Conservation (phyloP, 2,329 filamentous ascomycete species). For the Microdochium trichocladiopsis region DNA sequence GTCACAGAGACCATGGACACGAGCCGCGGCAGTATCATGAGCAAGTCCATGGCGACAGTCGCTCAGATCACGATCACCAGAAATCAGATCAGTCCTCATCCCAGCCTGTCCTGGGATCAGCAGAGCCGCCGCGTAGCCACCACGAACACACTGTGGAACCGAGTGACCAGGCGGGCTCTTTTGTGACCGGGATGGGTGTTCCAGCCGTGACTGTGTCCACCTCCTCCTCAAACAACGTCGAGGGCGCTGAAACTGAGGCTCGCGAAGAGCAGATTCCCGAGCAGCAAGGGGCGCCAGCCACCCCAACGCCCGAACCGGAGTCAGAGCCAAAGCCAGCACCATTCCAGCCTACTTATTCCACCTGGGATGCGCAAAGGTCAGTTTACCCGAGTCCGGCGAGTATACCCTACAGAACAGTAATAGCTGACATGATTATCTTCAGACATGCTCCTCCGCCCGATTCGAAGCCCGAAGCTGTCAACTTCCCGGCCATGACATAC, state of each 20-base stretch:
- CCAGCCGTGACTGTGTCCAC: slow-evolving; percentile 10
- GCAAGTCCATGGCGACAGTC: background rate
- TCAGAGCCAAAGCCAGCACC: slow-evolving; percentile 26
- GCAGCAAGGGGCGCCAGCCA: slow-evolving; percentile 12
- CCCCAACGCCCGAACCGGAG: slow-evolving; percentile 28
- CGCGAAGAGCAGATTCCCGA: slow-evolving; percentile 29
- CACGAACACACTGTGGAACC: background rate
- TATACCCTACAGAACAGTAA: background rate
- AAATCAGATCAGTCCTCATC: slow-evolving; percentile 2
- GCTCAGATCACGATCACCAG: slow-evolving; percentile 10
- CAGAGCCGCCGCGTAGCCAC: slow-evolving; percentile 1
- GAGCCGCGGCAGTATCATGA: slow-evolving; percentile 7
- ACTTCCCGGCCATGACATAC: slow-evolving; percentile 75
- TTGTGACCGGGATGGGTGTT: background rate
- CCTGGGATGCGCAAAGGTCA: slow-evolving; percentile 50
- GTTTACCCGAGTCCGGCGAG: slow-evolving; percentile 8
- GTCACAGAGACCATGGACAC: slow-evolving; percentile 14
- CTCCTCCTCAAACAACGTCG: slow-evolving; percentile 26
- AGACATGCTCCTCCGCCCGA: slow-evolving; percentile 57
- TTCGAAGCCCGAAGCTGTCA: slow-evolving; percentile 76
- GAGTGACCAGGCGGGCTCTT: background rate
- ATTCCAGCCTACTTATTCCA: slow-evolving; percentile 20
- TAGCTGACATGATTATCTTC: slow-evolving; percentile 11
- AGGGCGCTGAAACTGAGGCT: slow-evolving; percentile 42
- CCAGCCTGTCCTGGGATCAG: background rate